Evolutionary conservation across 2,329 filamentous ascomycete genomes (phyloP).

Genomic region (Hypoxylon sp.): DNA sequence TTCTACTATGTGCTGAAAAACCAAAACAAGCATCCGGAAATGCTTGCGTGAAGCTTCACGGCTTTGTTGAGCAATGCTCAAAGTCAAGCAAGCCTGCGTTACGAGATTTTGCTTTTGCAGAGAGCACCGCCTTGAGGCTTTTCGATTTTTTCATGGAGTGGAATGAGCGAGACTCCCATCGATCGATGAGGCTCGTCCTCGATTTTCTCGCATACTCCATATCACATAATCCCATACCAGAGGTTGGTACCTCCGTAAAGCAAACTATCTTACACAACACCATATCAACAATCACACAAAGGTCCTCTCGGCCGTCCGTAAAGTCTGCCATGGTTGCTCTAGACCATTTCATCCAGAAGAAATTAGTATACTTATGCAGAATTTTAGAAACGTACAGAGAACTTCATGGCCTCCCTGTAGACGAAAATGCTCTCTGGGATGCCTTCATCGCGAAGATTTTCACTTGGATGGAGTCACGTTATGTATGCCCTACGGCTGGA

Average conservation of each 20-base stretch:
- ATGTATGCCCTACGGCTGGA: constrained; percentile 71
- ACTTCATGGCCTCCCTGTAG: constrained; percentile 47
- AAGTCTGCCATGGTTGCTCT: constrained; percentile 78
- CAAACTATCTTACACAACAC: constrained; percentile 63
- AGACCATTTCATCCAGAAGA: constrained; percentile 74
- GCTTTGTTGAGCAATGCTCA: constrained; percentile 71
- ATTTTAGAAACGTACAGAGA: constrained; percentile 59
- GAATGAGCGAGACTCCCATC: constrained; percentile 75
- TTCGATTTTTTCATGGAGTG: constrained; percentile 76
- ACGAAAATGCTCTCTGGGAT: constrained; percentile 61
- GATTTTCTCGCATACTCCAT: constrained; percentile 68
- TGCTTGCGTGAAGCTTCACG: constrained; percentile 71
- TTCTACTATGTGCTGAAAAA: constrained; percentile 64
- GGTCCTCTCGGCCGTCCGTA: constrained; percentile 72
- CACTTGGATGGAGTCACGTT: constrained; percentile 68
- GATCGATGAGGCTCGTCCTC: constrained; percentile 73
- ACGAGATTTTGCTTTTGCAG: constrained; percentile 65
- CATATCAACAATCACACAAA: constrained; percentile 70
- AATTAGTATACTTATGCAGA: constrained; percentile 64
- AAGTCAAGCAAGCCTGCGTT: constrained; percentile 62
- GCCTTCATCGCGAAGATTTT: constrained; percentile 63
- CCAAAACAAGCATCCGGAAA: constrained; percentile 69
- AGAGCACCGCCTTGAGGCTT: constrained; percentile 62
- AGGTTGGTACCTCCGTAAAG: constrained; percentile 58
- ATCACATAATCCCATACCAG: constrained; percentile 61